Conservation (phyloP, 306 rosid genomes). For the Quercus cerris region DNA sequence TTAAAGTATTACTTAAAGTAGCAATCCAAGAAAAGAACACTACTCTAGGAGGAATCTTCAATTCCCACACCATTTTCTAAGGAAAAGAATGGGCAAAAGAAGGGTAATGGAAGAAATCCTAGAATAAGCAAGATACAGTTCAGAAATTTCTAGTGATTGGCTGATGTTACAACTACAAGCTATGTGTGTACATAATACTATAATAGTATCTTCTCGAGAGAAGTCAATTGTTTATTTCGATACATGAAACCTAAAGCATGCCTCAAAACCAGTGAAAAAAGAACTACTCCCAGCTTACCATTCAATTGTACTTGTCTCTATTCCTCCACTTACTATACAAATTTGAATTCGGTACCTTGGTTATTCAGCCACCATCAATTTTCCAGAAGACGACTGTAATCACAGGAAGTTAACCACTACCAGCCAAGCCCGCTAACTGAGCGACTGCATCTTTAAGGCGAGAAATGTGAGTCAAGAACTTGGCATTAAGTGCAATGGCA, state of each 20-base stretch:
- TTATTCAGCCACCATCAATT: background rate
- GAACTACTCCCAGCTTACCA: background rate
- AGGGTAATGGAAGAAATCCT: no score
- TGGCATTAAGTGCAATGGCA: slow-evolving; percentile 42
- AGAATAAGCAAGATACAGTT: background rate
- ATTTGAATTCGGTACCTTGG: background rate
- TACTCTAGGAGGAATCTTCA: no score
- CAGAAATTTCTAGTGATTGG: background rate
- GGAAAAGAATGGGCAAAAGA: no score
- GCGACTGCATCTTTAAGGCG: slow-evolving; percentile 61
- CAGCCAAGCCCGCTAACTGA: slow-evolving; percentile 57
- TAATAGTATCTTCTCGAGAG: background rate
- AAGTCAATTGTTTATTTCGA: background rate
- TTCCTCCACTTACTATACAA: background rate
- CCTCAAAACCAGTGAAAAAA: background rate
- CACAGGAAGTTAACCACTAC: slow-evolving; percentile 24
- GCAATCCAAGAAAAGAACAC: no score
- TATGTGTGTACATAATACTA: background rate
- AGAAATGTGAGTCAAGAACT: slow-evolving; percentile 58
- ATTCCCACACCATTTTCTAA: no score
- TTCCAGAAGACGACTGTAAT: background rate
- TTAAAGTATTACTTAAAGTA: no score
- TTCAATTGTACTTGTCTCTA: background rate
- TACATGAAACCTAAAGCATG: background rate
- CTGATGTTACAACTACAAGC: background rate